phyloP scores from a whole-genome alignment of 179 eudicot genomes.

The Camellia oleifera region DNA sequence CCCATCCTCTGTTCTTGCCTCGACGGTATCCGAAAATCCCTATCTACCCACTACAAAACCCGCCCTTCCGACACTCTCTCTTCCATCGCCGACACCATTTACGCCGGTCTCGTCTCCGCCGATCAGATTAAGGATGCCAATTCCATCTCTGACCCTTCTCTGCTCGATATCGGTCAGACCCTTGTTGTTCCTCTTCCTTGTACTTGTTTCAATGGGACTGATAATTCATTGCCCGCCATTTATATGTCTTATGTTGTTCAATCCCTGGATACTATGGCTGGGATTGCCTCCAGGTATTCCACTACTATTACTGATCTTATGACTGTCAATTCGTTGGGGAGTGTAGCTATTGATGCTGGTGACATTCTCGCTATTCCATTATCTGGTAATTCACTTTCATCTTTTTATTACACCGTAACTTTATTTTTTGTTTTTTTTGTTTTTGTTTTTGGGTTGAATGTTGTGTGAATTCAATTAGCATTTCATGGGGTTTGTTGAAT shows the following conservation, averaged over 20 bases:
- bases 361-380: constrained; percentile 85
- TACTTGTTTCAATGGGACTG: constrained; percentile 80
- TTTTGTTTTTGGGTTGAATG: too few species aligned
- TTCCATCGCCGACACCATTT: constrained; percentile 52
- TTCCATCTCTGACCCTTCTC: constrained; percentile 53
- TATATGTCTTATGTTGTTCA: constrained; percentile 78
- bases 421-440: too few species aligned
- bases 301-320: constrained; percentile 78
- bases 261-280: constrained; percentile 53
- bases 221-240: constrained; percentile 67
- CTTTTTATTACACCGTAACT: neutral
- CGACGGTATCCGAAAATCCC: constrained; percentile 81
- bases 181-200: constrained; percentile 81
- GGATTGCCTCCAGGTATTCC: constrained; percentile 53
- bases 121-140: constrained; percentile 87
- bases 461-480: neutral
- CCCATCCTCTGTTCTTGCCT: constrained; percentile 78
- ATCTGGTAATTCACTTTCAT: constrained; percentile 43
- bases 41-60: constrained; percentile 59
- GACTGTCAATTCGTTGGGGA: constrained; percentile 84
- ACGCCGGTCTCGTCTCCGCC: constrained; percentile 85
- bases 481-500: neutral
- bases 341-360: constrained; percentile 57
- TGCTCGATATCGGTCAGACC: constrained; percentile 59
- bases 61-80: constrained; percentile 76